Evolutionary conservation across 352 stramenopile genomes (phyloP), one percentile per base, ranked within the genome.

Genomic region (Pythium sp.): DNA sequence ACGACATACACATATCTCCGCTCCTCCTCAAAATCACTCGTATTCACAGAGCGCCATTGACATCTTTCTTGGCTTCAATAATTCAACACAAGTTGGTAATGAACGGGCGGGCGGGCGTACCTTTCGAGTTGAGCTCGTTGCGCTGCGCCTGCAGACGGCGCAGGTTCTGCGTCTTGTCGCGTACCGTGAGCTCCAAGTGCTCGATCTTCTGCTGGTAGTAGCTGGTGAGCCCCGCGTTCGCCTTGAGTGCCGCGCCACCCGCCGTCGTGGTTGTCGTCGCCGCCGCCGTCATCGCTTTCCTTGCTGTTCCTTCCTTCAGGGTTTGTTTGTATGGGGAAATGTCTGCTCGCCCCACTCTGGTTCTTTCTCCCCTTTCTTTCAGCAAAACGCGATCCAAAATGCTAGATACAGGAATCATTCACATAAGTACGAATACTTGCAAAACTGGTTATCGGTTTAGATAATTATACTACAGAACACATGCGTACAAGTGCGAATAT

Each of bases 51-150:
- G 43, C 18, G 43, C 18, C 43, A 51, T 11, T 4, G 6, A 12
- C 0, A 51, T 51, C 43, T 11, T 51, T 51, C 43, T 51, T 51
- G 18, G 18, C 7, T 22, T 20, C 9, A n/a, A 11, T 12, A 14
- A 18, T 24, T 51, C 18, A 68, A 32, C 22, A 14, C 26, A 56
- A 24, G 14, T 61, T 46, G 56, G 22, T 20, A 20, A 14, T 46
- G 0, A 15, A 12, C 36, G 68, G 62, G 1, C 26, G 53, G 36
- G 24, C 1, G 24, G 24, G 24, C 65, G 26, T 68, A 98, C 95
- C 91, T 97, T 98, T 94, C 41, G 97, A 98, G 84, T 99, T 99
- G 64, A 99, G 89, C 86, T 99, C 97, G 77, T 99, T 99, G 67
- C 98, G 94, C 76, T 99, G 97, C 59, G 98, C 98, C 84, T 99